phyloP scores from a whole-genome alignment of 164 flowering plant genomes.

The Hamamelis virginiana region DNA sequence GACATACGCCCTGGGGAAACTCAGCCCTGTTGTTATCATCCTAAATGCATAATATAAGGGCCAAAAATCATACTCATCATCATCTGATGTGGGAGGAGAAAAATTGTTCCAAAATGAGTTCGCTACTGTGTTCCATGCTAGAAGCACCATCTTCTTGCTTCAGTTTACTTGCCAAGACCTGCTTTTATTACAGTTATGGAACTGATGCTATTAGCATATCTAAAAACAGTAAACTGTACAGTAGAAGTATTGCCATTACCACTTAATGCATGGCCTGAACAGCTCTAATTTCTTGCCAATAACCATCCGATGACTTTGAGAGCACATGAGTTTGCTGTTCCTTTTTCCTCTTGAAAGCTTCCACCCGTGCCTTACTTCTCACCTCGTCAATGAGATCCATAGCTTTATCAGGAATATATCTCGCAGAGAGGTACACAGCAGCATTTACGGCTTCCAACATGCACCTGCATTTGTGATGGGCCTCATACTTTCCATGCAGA shows the following conservation, averaged over 20 bases:
- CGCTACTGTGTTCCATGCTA: constrained; percentile 26
- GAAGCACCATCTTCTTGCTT: constrained; percentile 29
- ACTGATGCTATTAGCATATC: constrained; percentile 3
- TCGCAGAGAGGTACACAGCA: constrained; percentile 75
- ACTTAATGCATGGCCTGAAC: constrained; percentile 78
- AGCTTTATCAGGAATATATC: constrained; percentile 88
- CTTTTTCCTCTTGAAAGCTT: constrained; percentile 57
- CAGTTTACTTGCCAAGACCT: constrained; percentile 52
- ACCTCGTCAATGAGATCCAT: constrained; percentile 96
- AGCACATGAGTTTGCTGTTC: constrained; percentile 56
- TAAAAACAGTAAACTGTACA: background rate
- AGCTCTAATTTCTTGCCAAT: constrained; percentile 85
- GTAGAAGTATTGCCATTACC: constrained; percentile 36
- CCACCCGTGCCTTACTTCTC: constrained; percentile 80
- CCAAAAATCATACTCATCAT: constrained; percentile 50
- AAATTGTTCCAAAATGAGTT: constrained; percentile 31
- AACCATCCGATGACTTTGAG: constrained; percentile 65
- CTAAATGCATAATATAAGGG: constrained; percentile 9
- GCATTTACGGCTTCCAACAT: constrained; percentile 76
- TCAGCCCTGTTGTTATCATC: background rate
- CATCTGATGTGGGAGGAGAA: constrained; percentile 27
- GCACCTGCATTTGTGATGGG: constrained; percentile 72
- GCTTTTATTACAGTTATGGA: constrained; percentile 14
- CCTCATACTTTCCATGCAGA: constrained; percentile 72
- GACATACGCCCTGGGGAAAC: background rate